These are phyloP conservation scores for Acacia pycnantha DNA, from an alignment of 331 rosid species.

Conservation along the genomic window DNA sequence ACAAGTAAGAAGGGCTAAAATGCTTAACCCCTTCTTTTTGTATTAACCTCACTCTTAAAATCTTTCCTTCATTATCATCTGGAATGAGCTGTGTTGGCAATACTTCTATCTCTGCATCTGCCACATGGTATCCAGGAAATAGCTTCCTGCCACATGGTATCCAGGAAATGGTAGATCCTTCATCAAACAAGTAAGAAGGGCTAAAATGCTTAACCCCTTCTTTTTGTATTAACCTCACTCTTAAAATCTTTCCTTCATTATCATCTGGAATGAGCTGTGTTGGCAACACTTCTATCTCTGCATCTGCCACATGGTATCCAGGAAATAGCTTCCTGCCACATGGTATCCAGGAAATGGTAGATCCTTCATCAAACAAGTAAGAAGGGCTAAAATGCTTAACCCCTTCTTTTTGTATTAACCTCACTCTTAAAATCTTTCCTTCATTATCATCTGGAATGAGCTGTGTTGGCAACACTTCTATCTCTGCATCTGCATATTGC, in stretches of 20 bases:
- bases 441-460: constrained; percentile 84
- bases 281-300: constrained; percentile 96
- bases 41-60: constrained; percentile 84
- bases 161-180: constrained; percentile 94
- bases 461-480: constrained; percentile 90
- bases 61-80: constrained; percentile 85
- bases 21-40: constrained; percentile 83
- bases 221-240: constrained; percentile 91
- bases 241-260: constrained; percentile 81
- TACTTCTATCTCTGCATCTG: constrained; percentile 97
- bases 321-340: constrained; percentile 95
- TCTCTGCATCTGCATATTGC: constrained; percentile 95
- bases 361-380: constrained; percentile 96
- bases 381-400: constrained; percentile 77
- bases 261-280: constrained; percentile 81
- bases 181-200: constrained; percentile 95
- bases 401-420: constrained; percentile 88
- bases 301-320: constrained; percentile 99
- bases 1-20: constrained; percentile 89
- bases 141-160: constrained; percentile 98
- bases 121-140: too few relatives aligned
- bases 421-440: constrained; percentile 90
- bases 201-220: constrained; percentile 77
- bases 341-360: constrained; percentile 93
- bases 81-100: constrained; percentile 85